Conservation (phyloP, 768 basidiomycete species). For the Boletellus ananas region DNA sequence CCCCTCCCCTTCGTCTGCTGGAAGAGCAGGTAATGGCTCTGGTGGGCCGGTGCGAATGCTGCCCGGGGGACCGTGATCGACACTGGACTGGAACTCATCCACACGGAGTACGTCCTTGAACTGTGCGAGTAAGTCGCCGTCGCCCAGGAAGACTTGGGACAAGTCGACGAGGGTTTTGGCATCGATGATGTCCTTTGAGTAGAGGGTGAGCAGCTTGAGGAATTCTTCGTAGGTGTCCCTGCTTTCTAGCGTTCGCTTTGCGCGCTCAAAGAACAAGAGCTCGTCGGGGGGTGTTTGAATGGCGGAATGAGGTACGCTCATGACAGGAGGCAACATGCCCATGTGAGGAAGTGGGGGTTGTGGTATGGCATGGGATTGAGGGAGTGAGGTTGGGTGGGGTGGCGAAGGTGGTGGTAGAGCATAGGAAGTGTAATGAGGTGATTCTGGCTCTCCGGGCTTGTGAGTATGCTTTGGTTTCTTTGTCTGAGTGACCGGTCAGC, state of each 20-base stretch:
- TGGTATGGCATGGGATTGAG: conserved; percentile 28
- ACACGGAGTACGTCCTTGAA: conserved; percentile 86
- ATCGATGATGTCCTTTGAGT: conserved; percentile 90
- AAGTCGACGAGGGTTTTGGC: conserved; percentile 75
- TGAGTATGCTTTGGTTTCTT: conserved; percentile 66
- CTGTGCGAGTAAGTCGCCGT: conserved; percentile 71
- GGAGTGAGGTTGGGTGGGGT: conserved; percentile 23
- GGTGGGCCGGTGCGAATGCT: conserved; percentile 74
- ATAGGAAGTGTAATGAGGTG: conserved; percentile 41
- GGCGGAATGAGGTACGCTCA: conserved; percentile 26
- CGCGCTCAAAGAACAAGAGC: conserved; percentile 90
- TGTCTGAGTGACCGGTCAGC: conserved; percentile 32
- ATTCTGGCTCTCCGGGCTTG: conserved; percentile 55
- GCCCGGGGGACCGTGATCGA: conserved; percentile 71
- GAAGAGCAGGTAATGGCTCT: conserved; percentile 72
- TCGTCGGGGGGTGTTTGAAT: conserved; percentile 59
- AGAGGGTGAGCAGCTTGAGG: conserved; percentile 87
- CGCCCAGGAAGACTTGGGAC: conserved; percentile 77
- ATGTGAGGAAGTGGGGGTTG: conserved; percentile 26
- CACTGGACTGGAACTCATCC: conserved; percentile 59
- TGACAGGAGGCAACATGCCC: conserved; percentile 22
- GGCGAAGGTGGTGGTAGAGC: conserved; percentile 41
- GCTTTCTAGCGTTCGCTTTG: conserved; percentile 74
- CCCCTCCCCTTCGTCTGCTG: conserved; percentile 81
- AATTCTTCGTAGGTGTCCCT: conserved; percentile 89